phyloP scores from a whole-genome alignment of 371 early-diverging fungal genomes.

The Mucor plumbeus region DNA sequence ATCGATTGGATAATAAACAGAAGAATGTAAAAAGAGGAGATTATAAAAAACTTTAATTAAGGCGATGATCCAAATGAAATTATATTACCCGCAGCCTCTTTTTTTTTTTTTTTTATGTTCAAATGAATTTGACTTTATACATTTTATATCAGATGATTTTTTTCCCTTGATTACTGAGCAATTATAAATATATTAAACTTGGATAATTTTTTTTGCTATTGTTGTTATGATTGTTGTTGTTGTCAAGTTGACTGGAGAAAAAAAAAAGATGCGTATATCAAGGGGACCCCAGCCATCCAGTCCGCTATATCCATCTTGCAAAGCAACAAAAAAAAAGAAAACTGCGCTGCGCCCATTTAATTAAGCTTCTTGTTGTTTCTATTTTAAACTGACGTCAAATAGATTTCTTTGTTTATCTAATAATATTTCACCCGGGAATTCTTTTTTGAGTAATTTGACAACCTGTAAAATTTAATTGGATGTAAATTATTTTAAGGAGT shows the following conservation, averaged over 20 bases:
- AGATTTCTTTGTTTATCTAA: neutral
- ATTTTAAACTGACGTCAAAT: slow-evolving; percentile 8
- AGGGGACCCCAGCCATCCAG: slow-evolving; percentile 4
- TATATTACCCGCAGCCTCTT: slow-evolving; percentile 1
- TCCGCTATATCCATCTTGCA: too few relatives aligned
- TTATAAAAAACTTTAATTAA: neutral
- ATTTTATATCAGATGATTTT: neutral
- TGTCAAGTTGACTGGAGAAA: neutral
- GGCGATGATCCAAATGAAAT: neutral
- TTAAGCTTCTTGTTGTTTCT: neutral
- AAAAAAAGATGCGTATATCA: neutral
- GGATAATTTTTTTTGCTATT: neutral
- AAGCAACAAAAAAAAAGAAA: neutral
- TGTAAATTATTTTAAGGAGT: neutral
- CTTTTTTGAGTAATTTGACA: slow-evolving; percentile 1
- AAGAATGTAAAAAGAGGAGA: neutral
- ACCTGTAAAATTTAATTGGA: neutral
- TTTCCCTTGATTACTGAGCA: neutral
- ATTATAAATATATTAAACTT: neutral
- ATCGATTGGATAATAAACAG: neutral
- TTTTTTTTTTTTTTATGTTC: neutral
- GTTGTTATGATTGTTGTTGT: neutral
- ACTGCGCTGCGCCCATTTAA: slow-evolving; percentile 1
- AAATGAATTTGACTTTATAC: neutral
- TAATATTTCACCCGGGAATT: neutral